Evolutionary conservation across 805 yeast species (phyloP).

Genomic region (Brettanomyces bruxellensis): DNA sequence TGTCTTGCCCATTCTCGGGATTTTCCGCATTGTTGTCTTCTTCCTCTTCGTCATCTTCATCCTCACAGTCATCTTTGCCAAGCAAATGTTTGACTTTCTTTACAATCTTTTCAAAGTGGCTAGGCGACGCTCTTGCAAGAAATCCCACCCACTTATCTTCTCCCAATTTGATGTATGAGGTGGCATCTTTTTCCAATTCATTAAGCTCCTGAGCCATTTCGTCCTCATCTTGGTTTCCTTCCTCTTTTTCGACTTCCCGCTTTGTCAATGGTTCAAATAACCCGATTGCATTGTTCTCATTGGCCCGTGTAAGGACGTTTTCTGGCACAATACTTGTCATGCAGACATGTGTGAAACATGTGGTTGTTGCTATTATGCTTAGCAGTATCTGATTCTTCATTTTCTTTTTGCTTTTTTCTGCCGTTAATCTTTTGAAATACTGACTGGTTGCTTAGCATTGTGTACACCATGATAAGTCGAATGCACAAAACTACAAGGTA

Average conservation of each 20-base stretch:
- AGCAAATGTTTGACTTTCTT: conserved; percentile 7
- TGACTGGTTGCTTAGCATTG: too few species aligned
- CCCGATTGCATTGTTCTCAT: too few species aligned
- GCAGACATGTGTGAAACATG: too few species aligned
- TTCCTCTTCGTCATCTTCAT: neutral
- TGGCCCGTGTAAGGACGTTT: too few species aligned
- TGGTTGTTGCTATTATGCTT: too few species aligned
- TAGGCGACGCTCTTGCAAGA: conserved; percentile 18
- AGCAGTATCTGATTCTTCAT: too few species aligned
- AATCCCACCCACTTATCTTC: conserved; percentile 20
- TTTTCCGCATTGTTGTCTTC: conserved; percentile 5
- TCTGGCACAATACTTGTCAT: too few species aligned
- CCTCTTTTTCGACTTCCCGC: neutral
- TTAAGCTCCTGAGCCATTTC: conserved; percentile 15
- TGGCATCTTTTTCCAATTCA: too few species aligned
- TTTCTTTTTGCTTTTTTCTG: too few species aligned
- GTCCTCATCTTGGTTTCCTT: conserved; percentile 9
- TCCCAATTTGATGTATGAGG: conserved; percentile 10
- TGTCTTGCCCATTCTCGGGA: conserved; percentile 6
- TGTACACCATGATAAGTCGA: too few species aligned
- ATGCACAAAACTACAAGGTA: too few species aligned
- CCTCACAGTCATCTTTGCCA: conserved; percentile 3
- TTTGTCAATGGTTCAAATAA: neutral
- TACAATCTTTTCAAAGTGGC: conserved; percentile 18
- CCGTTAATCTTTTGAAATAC: too few species aligned